These are phyloP conservation scores for Saturnispora zaruensis DNA, from an alignment of 805 yeast species.

Conservation along the genomic window DNA sequence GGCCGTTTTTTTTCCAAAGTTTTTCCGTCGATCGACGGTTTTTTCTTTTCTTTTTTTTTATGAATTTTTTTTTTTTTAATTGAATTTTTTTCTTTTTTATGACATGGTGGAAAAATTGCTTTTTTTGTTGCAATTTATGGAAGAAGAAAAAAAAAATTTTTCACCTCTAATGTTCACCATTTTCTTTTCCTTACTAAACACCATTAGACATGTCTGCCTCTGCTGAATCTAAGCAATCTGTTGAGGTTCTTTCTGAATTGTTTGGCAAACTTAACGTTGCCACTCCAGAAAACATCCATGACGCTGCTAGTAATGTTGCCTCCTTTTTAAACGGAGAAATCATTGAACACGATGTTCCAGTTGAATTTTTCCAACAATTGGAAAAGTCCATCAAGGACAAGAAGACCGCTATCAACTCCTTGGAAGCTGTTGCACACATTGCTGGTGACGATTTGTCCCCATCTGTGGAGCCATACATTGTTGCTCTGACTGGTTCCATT, in stretches of 20 bases:
- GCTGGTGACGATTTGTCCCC: conserved; percentile 78
- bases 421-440: conserved; percentile 77
- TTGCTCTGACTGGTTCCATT: conserved; percentile 63
- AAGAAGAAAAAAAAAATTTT: conserved; percentile 1
- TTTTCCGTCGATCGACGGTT: not conserved
- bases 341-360: conserved; percentile 97
- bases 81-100: not conserved
- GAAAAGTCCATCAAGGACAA: conserved; percentile 69
- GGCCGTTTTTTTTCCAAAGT: too few species aligned
- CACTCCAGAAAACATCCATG: conserved; percentile 68
- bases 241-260: conserved; percentile 86
- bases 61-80: conserved; percentile 3
- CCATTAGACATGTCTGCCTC: conserved; percentile 24
- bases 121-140: conserved; percentile 6
- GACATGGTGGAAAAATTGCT: not conserved
- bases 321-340: conserved; percentile 93
- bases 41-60: not conserved
- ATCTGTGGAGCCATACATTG: conserved; percentile 93
- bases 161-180: not conserved
- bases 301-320: conserved; percentile 83
- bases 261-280: conserved; percentile 90
- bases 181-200: conserved; percentile 1
- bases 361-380: conserved; percentile 72
- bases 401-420: conserved; percentile 76
- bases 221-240: conserved; percentile 53